These are phyloP conservation scores for Rosa chinensis DNA, from an alignment of 306 rosid species.

Conservation along the genomic window DNA sequence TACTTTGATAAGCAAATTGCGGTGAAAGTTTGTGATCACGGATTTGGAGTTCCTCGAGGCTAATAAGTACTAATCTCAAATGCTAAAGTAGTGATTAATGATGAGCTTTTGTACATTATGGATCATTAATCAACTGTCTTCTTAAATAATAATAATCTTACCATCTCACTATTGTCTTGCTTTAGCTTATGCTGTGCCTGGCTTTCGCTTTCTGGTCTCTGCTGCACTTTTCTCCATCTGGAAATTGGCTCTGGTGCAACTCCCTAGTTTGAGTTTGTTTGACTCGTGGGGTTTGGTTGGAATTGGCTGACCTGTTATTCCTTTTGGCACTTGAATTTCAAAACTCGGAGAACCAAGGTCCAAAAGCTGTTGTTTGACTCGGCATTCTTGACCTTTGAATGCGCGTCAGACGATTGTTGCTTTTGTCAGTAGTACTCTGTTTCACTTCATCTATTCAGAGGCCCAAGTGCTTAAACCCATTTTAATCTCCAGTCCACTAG, in stretches of 20 bases:
- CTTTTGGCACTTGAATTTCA: neutral
- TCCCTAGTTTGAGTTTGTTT: conserved; percentile 1
- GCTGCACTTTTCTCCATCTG: neutral
- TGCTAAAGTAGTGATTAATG: neutral
- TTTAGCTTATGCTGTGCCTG: neutral
- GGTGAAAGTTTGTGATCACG: neutral
- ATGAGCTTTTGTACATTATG: neutral
- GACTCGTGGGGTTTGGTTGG: conserved; percentile 9
- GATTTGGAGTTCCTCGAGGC: neutral
- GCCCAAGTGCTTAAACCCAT: conserved; percentile 2
- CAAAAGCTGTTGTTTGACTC: conserved; percentile 6
- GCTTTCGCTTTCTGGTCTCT: neutral
- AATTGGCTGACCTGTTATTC: neutral
- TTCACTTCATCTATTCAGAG: neutral
- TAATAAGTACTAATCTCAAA: neutral
- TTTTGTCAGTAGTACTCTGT: neutral
- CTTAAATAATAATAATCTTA: neutral
- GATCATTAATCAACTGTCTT: neutral
- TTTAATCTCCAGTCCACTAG: conserved; percentile 5
- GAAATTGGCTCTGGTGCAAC: neutral
- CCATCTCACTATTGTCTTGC: neutral
- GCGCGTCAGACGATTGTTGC: neutral
- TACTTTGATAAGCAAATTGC: neutral
- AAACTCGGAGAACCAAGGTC: neutral
- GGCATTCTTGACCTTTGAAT: neutral